Base-by-base conservation (phyloP, 495 filamentous ascomycete species). In the Eremomyces bilateralis region DNA sequence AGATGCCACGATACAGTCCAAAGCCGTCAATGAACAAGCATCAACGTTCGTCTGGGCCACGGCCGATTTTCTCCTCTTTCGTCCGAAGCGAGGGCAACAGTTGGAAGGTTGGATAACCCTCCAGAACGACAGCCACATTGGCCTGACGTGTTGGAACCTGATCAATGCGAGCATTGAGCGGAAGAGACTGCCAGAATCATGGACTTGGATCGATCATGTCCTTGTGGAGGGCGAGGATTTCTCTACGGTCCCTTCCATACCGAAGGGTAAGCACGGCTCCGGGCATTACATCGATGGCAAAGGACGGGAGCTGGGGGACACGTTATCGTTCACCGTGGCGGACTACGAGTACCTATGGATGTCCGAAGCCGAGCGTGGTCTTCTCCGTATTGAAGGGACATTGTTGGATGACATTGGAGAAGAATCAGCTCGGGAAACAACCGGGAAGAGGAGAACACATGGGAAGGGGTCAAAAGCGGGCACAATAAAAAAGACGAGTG, bases 81-180 rank as follows among this genome's bases (percentile, higher is more conserved):
- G 59, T 31, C 79, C 78, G 1, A 50, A 58, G 42, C 64, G 59
- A 39, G 69, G 69, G 12, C 57, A 59, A 18, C 53, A 48, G 21
- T 52, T 83, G 17, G 66, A 76, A 34, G 79, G 71, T 10, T 70
- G 59, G 50, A 64, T 82, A 20, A 80, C 76, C 42, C 54, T 81
- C 21, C 71, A 77, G 46, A 75, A 69, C n/a, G 67, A 76, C 38
- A 68, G 69, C 5, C 73, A 80, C 46, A 46, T 85, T 1, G 74
- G 74, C 16, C 54, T 80, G 2, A 59, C 80, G 2, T 73, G 70
- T 11, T 69, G 71, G 44, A 85, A 85, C 51, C 54, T 78, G 13
- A 81, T 83, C 61, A 75, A 71, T 40, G 75, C 76, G 1, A 70
- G 64, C 27, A 71, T 85, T 33, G 68, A 74, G 40, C 56, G 64